Percentiles rank a stretch among this genome's conserved stretches.
Evolutionary conservation across 192 early-diverging fungal genomes (phyloP).

Genomic region (Lobosporangium transversale): DNA sequence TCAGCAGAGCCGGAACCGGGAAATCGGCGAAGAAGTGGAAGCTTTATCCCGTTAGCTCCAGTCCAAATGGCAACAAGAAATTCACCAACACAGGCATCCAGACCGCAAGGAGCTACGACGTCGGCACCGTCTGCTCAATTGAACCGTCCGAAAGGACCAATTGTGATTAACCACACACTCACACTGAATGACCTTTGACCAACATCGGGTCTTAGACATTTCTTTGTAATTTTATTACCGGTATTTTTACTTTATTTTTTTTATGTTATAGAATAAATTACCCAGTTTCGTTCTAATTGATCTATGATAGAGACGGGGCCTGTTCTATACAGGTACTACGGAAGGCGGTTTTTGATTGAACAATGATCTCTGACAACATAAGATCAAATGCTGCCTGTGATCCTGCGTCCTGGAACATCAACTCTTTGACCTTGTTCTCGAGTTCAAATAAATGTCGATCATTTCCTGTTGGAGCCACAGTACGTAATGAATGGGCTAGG

Average conservation of each 20-base stretch:
- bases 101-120: not conserved
- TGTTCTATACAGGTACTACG: slow-evolving; percentile 12
- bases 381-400: slow-evolving; percentile 41
- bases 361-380: slow-evolving; percentile 36
- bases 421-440: slow-evolving; percentile 58
- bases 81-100: not conserved
- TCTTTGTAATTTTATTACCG: not conserved
- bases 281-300: not conserved
- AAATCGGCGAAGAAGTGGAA: slow-evolving; percentile 28
- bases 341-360: slow-evolving; percentile 32
- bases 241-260: not conserved
- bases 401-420: slow-evolving; percentile 42
- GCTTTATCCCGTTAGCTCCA: slow-evolving; percentile 18
- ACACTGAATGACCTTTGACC: slow-evolving; percentile 16
- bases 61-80: not conserved
- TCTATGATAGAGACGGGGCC: not conserved
- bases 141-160: slow-evolving; percentile 13
- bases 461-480: slow-evolving; percentile 55
- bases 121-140: not conserved
- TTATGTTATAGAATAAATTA: not conserved
- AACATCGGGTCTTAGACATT: not conserved
- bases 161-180: slow-evolving; percentile 25
- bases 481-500: slow-evolving; percentile 67
- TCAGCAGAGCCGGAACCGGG: slow-evolving; percentile 7
- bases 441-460: slow-evolving; percentile 72